A percentile compares a stretch with the other conserved stretches of the same genome.
phyloP scores from a whole-genome alignment of 495 filamentous ascomycete genomes.

The Thozetella sp. region DNA sequence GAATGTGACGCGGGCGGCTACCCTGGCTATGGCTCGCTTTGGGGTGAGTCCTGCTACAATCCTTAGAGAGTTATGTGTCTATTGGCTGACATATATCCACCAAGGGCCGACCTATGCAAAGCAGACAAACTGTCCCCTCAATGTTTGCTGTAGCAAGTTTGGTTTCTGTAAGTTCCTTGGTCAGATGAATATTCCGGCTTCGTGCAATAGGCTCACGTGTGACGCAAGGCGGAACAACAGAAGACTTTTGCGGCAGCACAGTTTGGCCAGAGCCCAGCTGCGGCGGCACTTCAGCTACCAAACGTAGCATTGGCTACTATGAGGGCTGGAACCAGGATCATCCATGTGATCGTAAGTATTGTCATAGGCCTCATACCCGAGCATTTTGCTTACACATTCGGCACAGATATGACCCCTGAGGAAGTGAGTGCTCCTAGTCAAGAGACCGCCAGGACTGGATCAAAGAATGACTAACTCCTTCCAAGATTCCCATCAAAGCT shows the following conservation, averaged over 20 bases:
- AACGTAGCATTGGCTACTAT: background rate
- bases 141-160: conserved; percentile 12
- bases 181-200: background rate
- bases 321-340: background rate
- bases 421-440: background rate
- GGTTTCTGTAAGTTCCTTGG: conserved; percentile 9
- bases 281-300: background rate
- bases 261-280: background rate
- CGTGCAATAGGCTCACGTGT: background rate
- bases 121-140: conserved; percentile 7
- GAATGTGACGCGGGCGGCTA: background rate
- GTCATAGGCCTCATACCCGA: background rate
- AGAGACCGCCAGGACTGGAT: background rate
- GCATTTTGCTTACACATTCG: background rate
- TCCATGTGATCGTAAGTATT: background rate
- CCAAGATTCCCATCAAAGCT: background rate
- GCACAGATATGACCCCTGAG: background rate
- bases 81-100: background rate
- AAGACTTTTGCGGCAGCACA: background rate
- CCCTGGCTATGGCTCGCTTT: background rate
- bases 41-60: background rate
- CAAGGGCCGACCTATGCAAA: background rate
- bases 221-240: conserved; percentile 4
- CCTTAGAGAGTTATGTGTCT: background rate
- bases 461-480: background rate